Evolutionary conservation across 1,284 basidiomycete genomes (phyloP), one percentile per base, ranked within the genome.

Genomic region (Malassezia nana): DNA sequence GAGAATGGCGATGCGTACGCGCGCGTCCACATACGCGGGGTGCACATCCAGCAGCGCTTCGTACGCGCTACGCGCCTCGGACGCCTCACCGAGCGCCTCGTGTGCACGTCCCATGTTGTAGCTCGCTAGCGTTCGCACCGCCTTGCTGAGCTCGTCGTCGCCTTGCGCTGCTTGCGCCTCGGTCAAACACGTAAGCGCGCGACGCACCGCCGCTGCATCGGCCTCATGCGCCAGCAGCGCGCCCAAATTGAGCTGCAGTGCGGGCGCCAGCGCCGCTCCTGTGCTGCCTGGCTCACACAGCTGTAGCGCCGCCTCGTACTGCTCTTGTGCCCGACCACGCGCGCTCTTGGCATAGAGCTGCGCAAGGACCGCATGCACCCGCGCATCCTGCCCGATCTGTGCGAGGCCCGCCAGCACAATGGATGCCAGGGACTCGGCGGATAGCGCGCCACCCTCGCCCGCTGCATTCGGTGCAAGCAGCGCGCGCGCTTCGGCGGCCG

Each of bases 1-100:
- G 43, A 73, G 59, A 42, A 67, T 57, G 0, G 71, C 71, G 24
- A 67, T 58, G n/a, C 71, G 69, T 15, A 70, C 66, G 20, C 67
- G 68, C 42, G 69, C 71, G 43, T 72, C 69, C 12, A 65, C 65
- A 42, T 71, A 74, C 55, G 72, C 71, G n/a, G 71, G 66, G 43
- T 74, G 71, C 24, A 50, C 64, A 16, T 53, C 46, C 20, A 74
- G 50, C 41, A 74, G 56, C 18, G 63, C 64, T 7, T 62, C 52
- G 56, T 69, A 74, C 1, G 68, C 68, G 39, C 65, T 53, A 13
- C 60, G 58, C 16, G 71, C 71, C 24, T 64, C 60, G n/a, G 59
- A 58, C 28, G 52, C 18, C 26, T 66, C 55, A 47, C 55, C 62
- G 16, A 53, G 41, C 20, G 49, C 58, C 50, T 74, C 71, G 54